Conservation (phyloP, 345 rosid genomes). For the Citrus mangshanensis region DNA sequence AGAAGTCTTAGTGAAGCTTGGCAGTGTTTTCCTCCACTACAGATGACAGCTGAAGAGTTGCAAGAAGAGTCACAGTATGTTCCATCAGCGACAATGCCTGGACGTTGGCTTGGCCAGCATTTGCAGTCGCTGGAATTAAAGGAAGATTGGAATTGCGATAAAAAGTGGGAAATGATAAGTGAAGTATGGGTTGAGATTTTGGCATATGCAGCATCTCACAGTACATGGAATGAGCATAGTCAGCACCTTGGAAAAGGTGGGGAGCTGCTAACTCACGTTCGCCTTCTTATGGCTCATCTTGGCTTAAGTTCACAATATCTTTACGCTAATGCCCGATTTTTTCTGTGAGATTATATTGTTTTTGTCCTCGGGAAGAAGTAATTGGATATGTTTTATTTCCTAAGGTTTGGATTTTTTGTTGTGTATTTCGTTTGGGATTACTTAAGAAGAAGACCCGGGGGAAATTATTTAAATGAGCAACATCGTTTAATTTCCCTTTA, state of each 20-base stretch:
- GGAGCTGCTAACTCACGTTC: slow-evolving; percentile 35
- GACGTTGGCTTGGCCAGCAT: slow-evolving; percentile 20
- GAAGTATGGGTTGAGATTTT: slow-evolving; percentile 46
- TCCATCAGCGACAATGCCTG: slow-evolving; percentile 29
- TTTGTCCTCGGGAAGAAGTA: too few species aligned
- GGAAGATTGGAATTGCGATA: neutral
- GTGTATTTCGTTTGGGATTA: too few species aligned
- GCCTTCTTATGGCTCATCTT: slow-evolving; percentile 40
- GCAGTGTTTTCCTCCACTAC: too few species aligned
- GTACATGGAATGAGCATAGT: slow-evolving; percentile 30
- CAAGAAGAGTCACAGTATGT: neutral
- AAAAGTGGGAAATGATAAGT: slow-evolving; percentile 35
- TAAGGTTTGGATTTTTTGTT: too few species aligned
- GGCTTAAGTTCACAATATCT: slow-evolving; percentile 17
- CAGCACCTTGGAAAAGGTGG: slow-evolving; percentile 35
- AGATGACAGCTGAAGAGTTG: neutral
- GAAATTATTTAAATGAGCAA: too few species aligned
- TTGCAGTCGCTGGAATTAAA: slow-evolving; percentile 6
- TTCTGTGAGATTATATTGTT: too few species aligned
- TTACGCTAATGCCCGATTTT: too few species aligned
- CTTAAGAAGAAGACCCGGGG: too few species aligned
- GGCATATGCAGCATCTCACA: neutral
- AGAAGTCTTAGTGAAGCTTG: too few species aligned
- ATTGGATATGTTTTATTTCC: too few species aligned
- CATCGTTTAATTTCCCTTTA: too few species aligned